Percentiles rank a stretch among this genome's conserved stretches.
Conservation (phyloP, 2,329 filamentous ascomycete species). For the Capronia coronata region DNA sequence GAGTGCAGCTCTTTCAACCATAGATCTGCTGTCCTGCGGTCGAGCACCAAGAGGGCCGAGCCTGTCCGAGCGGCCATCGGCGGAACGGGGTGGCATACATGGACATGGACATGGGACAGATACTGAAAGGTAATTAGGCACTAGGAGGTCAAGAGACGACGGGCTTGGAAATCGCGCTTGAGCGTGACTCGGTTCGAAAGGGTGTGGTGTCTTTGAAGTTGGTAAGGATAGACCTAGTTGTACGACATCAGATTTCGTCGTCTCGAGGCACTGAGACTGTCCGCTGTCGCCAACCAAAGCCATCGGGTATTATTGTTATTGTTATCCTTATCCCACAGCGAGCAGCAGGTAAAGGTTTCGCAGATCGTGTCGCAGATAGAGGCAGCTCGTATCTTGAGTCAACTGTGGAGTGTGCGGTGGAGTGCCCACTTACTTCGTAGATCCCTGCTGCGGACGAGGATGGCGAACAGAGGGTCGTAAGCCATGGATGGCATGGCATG, state of each 20-base stretch:
- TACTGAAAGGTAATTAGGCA: constrained; percentile 5
- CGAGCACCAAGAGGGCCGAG: constrained; percentile 15
- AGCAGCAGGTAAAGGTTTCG: background rate
- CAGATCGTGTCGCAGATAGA: background rate
- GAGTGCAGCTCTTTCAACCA: background rate
- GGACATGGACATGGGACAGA: background rate
- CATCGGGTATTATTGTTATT: too few species aligned
- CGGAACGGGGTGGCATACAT: constrained; percentile 4
- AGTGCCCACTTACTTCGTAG: background rate
- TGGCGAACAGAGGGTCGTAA: background rate
- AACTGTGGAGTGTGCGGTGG: too few species aligned
- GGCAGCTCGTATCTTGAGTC: too few species aligned
- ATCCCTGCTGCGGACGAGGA: background rate
- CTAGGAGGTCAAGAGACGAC: constrained; percentile 7
- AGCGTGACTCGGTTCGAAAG: constrained; percentile 1
- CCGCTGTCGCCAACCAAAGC: background rate
- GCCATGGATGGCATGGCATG: too few species aligned
- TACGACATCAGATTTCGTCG: too few species aligned
- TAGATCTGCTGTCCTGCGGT: constrained; percentile 3
- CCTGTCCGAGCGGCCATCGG: constrained; percentile 12
- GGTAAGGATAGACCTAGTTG: too few species aligned
- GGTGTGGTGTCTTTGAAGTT: constrained; percentile 9
- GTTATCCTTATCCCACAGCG: background rate
- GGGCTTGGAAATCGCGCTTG: background rate
- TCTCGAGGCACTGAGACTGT: background rate